Base-by-base conservation (phyloP, 441 rosid species). In the Codiaeum variegatum region DNA sequence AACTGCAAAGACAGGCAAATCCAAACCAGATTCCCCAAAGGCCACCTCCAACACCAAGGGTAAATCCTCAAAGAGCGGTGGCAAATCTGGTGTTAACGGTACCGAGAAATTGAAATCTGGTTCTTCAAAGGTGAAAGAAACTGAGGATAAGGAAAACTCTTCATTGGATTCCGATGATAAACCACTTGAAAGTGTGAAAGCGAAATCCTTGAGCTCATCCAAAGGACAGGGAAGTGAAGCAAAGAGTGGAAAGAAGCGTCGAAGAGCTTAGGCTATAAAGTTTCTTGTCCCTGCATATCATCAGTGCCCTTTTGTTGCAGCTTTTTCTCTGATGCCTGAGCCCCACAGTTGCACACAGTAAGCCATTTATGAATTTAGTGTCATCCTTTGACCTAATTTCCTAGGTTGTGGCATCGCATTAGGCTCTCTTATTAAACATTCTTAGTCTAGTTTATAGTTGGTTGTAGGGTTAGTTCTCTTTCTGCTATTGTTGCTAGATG, bases 221-320 rank as follows among this genome's bases (percentile, higher is more conserved):
- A 92, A 86, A 84, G 79, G 81, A 6, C 89, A 42, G 55, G 89
- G 83, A 73, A 87, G 85, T 59, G 91, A 83, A 64, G 38, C 62
- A 0, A 91, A 85, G 79, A 82, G 88, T 5, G 87, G 87, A 38
- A 91, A 86, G 77, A 94, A 90, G 82, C 86, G 94, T 69, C 83
- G 83, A 72, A 85, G 91, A 84, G 76, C 52, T 75, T 71, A 64
- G 71, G 38, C 75, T 76, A 49, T 66, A 1, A 8, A 6, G n/a
- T 52, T 69, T 56, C 62, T 29, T 26, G 64, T n/a, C 49, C 47
- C 24, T 38, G 51, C 66, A 9, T 21, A 42, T 62, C 64, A 38
- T 29, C 26, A 52, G 24, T 11, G 52, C 59, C 59, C 54, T 47
- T 40, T 65, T 23, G 29, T 59, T 63, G 76, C 73, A 40, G 72